Conservation (phyloP, 202 grass and related monocot species). For the Eragrostis tef region DNA sequence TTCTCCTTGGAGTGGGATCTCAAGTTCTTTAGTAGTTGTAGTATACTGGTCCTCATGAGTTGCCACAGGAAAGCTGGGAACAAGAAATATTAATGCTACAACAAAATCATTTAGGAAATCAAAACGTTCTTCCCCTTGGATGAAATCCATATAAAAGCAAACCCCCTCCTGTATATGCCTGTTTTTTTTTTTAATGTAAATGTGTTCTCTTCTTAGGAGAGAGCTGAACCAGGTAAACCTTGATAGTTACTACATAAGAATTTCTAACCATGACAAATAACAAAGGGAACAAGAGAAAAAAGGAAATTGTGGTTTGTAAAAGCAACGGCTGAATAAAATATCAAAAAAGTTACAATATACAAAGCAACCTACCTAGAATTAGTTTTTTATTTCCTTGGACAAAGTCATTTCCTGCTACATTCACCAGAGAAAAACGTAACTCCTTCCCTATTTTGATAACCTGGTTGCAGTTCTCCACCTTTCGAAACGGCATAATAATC, state of each 20-base stretch:
- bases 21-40: slow-evolving; percentile 90
- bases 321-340: background rate
- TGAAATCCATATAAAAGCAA: background rate
- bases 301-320: background rate
- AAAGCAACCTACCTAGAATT: slow-evolving; percentile 53
- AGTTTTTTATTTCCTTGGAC: slow-evolving; percentile 86
- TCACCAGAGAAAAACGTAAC: slow-evolving; percentile 76
- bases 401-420: slow-evolving; percentile 82
- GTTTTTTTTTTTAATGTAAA: background rate
- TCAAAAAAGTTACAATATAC: background rate
- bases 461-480: slow-evolving; percentile 83
- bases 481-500: slow-evolving; percentile 83
- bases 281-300: background rate
- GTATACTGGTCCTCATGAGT: slow-evolving; percentile 96
- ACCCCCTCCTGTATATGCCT: background rate
- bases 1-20: slow-evolving; percentile 90
- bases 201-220: background rate
- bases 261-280: background rate
- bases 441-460: slow-evolving; percentile 71
- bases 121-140: background rate
- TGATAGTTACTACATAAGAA: background rate
- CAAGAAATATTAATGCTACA: slow-evolving; percentile 19
- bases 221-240: background rate
- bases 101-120: slow-evolving; percentile 3
- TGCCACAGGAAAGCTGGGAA: slow-evolving; percentile 88